These are phyloP conservation scores for Candida peoriensis DNA, from an alignment of 805 yeast genomes.

Conservation along the genomic window DNA sequence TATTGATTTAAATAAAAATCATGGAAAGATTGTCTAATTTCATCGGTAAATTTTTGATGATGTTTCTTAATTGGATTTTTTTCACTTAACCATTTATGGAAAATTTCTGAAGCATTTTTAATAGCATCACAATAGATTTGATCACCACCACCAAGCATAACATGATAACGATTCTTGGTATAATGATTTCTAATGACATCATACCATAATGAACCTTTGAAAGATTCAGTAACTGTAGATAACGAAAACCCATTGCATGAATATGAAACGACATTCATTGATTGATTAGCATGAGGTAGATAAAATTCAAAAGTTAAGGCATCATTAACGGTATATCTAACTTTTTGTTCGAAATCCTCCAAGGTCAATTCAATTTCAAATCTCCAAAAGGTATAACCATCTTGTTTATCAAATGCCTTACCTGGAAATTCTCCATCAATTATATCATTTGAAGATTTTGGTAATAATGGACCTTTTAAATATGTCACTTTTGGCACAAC, in stretches of 20 bases:
- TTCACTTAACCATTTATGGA: conserved; percentile 60
- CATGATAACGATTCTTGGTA: conserved; percentile 63
- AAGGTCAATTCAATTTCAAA: conserved; percentile 51
- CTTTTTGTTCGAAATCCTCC: conserved; percentile 48
- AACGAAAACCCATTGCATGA: conserved; percentile 91
- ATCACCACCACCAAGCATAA: conserved; percentile 97
- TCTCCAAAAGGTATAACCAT: conserved; percentile 58
- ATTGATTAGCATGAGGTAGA: conserved; percentile 56
- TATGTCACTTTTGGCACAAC: conserved; percentile 29
- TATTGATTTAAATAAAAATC: conserved; percentile 70
- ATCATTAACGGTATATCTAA: conserved; percentile 56
- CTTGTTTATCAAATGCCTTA: conserved; percentile 36
- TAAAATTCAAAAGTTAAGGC: conserved; percentile 54
- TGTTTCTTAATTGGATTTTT: conserved; percentile 43
- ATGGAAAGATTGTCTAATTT: conserved; percentile 50
- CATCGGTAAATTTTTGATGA: conserved; percentile 38
- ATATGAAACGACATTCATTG: conserved; percentile 78
- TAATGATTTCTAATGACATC: conserved; percentile 74
- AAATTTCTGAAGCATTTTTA: conserved; percentile 47
- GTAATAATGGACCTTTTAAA: conserved; percentile 26
- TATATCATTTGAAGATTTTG: conserved; percentile 8
- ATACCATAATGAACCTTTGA: conserved; percentile 77
- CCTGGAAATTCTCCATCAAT: conserved; percentile 43
- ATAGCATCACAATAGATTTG: conserved; percentile 88
- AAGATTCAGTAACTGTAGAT: conserved; percentile 58